Evolutionary conservation across 495 filamentous ascomycete genomes (phyloP).

Genomic region (Terfezia boudieri): DNA sequence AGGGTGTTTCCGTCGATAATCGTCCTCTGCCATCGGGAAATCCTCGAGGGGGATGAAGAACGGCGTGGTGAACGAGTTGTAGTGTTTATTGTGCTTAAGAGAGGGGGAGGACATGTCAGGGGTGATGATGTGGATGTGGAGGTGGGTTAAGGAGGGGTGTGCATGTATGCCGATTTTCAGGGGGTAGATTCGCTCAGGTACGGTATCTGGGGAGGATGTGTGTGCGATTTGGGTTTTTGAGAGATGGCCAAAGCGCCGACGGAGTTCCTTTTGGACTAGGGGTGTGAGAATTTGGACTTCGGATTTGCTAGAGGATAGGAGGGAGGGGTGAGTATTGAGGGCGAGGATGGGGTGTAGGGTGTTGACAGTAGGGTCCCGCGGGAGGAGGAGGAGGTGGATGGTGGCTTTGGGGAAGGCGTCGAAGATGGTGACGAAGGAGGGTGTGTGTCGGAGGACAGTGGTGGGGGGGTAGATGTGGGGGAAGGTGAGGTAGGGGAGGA

Average conservation of each 20-base stretch:
- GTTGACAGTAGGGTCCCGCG: constrained; percentile 40
- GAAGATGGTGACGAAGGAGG: constrained; percentile 54
- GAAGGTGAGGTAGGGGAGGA: constrained; percentile 48
- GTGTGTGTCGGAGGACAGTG: constrained; percentile 45
- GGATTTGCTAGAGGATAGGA: too few relatives aligned
- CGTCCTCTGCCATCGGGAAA: constrained; percentile 47
- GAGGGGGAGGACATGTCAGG: constrained; percentile 45
- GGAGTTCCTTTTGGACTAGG: constrained; percentile 53
- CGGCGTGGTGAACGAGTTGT: constrained; percentile 71
- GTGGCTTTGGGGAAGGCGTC: constrained; percentile 71
- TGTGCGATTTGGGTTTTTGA: constrained; percentile 25
- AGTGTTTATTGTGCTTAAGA: constrained; percentile 68
- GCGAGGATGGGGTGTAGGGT: constrained; percentile 56
- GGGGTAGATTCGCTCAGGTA: constrained; percentile 23
- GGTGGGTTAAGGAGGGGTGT: constrained; percentile 71
- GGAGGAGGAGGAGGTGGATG: constrained; percentile 69
- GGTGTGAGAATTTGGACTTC: not conserved
- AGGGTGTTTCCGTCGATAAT: constrained; percentile 24
- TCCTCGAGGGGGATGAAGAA: constrained; percentile 68
- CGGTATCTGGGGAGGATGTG: too few relatives aligned
- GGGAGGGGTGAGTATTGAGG: constrained; percentile 44
- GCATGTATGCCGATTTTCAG: constrained; percentile 64
- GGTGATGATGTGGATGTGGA: constrained; percentile 76
- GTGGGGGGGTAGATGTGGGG: constrained; percentile 38
- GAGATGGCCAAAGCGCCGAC: constrained; percentile 38